Base-by-base conservation (phyloP, 371 early-diverging fungal genomes). In the Apophysomyces trapeziformis region DNA sequence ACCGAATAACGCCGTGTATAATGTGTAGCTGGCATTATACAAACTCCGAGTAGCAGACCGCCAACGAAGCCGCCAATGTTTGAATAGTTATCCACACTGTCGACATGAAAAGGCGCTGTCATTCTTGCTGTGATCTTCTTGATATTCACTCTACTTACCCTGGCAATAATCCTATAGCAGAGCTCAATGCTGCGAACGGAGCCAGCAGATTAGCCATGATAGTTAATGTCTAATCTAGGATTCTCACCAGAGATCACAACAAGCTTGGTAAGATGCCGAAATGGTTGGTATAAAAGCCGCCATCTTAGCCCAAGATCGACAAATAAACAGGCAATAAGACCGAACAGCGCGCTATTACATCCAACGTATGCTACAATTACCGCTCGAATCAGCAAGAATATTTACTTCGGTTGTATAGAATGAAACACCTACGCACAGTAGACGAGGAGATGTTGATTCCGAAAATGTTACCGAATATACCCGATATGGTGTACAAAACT, bases 261-360 rank as follows among this genome's bases (percentile, higher is more conserved):
- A 2, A 71, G 50, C 32, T 90, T 90, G 68, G 82, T 64, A n/a
- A 92, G 78, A 66, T 91, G 89, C 64, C 76, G 77, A 64, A 79
- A 75, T 21, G 93, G 94, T 4, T 79, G 72, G 11, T 70, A 47
- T 21, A 90, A 71, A 6, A 86, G 60, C 1, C 68, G 73, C 93
- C 93, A 93, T 74, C 89, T 86, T 59, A 87, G 85, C 35, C 89
- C 41, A 9, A 92, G 76, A 60, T 94, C 92, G 44, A 93, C 72
- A 8, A 91, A 69, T 7, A 89, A 71, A 61, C 88, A 85, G 7
- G 87, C 92, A 60, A 91, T 70, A 44, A 94, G 65, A 26, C 79
- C 94, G 75, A 89, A 91, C 11, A 92, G 63, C 1, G 91, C 79
- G 4, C 92, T 89, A 44, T 90, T 89, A 57, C 87, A 85, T 1